Percentiles rank a stretch among this genome's conserved stretches.
phyloP scores from a whole-genome alignment of 805 yeast species.

The Kodamaea kaohsiungensis region DNA sequence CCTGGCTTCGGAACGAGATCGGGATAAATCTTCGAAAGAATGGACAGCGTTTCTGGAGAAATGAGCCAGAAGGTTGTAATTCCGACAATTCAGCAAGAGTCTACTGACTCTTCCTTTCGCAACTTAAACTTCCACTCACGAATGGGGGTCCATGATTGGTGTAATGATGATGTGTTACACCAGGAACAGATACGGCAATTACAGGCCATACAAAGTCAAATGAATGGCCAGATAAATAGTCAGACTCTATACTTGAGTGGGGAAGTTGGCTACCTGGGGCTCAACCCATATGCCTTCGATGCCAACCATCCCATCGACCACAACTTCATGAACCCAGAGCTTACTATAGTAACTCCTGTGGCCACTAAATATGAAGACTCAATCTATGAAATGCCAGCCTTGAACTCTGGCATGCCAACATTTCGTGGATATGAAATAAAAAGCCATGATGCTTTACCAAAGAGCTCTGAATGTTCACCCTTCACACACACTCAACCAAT shows the following conservation, averaged over 20 bases:
- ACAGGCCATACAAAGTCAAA: neutral
- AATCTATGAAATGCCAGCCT: neutral
- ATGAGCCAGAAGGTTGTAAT: neutral
- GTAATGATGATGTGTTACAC: neutral
- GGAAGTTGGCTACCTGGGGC: too few species aligned
- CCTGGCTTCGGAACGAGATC: neutral
- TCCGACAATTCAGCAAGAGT: neutral
- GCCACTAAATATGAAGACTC: neutral
- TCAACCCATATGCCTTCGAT: too few species aligned
- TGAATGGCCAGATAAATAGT: neutral
- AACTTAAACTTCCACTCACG: constrained; percentile 11
- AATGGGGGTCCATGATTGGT: constrained; percentile 2
- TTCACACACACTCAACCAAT: neutral
- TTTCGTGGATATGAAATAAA: neutral
- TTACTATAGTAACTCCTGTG: neutral
- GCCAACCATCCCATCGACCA: too few species aligned
- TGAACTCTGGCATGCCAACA: neutral
- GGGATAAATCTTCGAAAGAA: neutral
- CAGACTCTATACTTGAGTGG: neutral
- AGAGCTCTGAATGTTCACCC: neutral
- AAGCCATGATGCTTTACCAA: neutral
- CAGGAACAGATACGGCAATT: constrained; percentile 1
- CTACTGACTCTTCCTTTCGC: neutral
- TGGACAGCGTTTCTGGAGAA: neutral
- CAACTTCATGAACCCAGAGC: neutral